Evolutionary conservation across 129 eudicot genomes (phyloP).

Genomic region (Chrysanthemum lavandulifolium): DNA sequence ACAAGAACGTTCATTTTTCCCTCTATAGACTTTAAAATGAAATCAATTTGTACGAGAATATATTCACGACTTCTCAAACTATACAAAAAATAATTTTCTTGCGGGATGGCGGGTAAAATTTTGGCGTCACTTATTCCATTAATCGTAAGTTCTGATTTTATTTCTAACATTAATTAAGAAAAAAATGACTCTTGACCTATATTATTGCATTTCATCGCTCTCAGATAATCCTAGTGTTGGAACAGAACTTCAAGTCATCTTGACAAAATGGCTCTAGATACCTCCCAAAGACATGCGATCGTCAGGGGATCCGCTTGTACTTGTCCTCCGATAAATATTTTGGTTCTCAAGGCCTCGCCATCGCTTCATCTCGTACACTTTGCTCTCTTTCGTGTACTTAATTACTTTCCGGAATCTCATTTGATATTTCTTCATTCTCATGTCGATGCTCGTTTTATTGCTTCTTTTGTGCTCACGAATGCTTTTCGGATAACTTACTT

Average conservation of each 20-base stretch:
- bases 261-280: slow-evolving; percentile 83
- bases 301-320: slow-evolving; percentile 90
- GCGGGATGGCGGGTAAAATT: slow-evolving; percentile 78
- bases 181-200: not conserved
- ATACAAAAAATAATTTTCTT: not conserved
- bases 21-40: not conserved
- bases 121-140: slow-evolving; percentile 86
- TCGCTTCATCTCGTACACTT: slow-evolving; percentile 82
- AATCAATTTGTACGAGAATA: no score
- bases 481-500: slow-evolving; percentile 92
- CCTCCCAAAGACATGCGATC: slow-evolving; percentile 70
- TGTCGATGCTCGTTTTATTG: slow-evolving; percentile 17
- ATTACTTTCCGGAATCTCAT: not conserved
- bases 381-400: slow-evolving; percentile 73
- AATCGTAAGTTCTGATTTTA: slow-evolving; percentile 44
- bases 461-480: slow-evolving; percentile 50
- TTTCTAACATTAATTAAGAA: not conserved
- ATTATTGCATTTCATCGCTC: not conserved
- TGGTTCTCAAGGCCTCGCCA: slow-evolving; percentile 76
- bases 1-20: not conserved
- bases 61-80: no score
- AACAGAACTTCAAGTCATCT: slow-evolving; percentile 80
- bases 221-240: slow-evolving; percentile 84
- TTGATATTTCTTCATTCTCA: not conserved
- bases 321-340: slow-evolving; percentile 71